Base-by-base conservation (phyloP, 2,329 filamentous ascomycete genomes). In the Hymenoscyphus infarciens region DNA sequence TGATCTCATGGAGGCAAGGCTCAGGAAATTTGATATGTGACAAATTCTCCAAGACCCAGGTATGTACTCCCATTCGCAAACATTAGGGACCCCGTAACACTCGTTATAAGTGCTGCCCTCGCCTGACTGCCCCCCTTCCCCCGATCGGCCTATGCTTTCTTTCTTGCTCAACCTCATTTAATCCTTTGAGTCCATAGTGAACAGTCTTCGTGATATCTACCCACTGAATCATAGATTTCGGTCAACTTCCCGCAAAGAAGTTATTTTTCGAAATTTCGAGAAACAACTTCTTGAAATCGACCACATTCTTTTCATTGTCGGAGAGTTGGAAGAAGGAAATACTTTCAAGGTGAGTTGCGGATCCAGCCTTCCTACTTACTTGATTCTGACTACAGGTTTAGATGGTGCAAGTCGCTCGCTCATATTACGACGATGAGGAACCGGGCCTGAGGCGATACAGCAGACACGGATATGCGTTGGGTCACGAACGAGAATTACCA, bases 401-500 rank as follows among this genome's bases (percentile, higher is more conserved):
- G 29, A 56, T 33, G 33, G 56, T 52, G 55, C 42, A 60, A 49
- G 53, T 55, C 33, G 45, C 38, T 38, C 27, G 25, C 27, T 59
- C 25, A 33, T 70, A 67, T 58, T 68, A 62, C 39, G 64, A 66
- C 11, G 67, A 71, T 25, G 70, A 73, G n/a, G 69, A 69, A 27
- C 56, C 62, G 10, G 57, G 64, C 16, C 68, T 69, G 58, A 71
- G 67, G 13, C 69, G 71, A 25, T 67, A 65, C 35, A 67, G 61
- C 52, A 56, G 29, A 6, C 67, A 69, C 42, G 65, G 64, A 27
- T 73, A 71, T 57, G 61, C 69, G 55, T 39, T 73, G 11, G 67
- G 63, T 57, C 70, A 72, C 59, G 71, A 74, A 13, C 67, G 71
- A 64, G 69, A 69, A 11, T 55, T 65, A 22, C 63, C 65, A 56